Percentiles rank a stretch among this genome's conserved stretches.
Conservation (phyloP, 306 rosid species). For the Adenanthera pavonina region DNA sequence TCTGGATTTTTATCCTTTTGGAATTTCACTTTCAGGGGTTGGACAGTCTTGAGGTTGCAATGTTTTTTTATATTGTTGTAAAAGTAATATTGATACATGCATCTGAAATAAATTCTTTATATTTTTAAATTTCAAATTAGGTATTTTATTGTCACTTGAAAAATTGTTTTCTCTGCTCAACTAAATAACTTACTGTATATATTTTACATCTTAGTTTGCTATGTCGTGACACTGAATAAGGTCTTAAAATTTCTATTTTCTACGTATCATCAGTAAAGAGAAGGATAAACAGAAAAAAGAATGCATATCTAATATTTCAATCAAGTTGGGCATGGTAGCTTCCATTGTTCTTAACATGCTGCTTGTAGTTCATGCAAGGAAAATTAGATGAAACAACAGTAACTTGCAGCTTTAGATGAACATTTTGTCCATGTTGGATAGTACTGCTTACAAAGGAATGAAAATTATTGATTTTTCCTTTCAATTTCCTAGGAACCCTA, state of each 20-base stretch:
- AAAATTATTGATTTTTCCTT: background rate
- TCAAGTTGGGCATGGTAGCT: background rate
- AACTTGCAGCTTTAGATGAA: background rate
- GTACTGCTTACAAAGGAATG: background rate
- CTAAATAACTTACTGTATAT: background rate
- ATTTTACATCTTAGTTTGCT: background rate
- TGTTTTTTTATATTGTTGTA: background rate
- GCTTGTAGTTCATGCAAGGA: background rate
- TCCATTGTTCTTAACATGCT: background rate
- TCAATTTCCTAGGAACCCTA: background rate
- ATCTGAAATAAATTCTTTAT: background rate
- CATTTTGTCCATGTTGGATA: background rate
- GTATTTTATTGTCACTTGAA: background rate
- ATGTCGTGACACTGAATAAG: background rate
- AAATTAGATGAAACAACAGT: background rate
- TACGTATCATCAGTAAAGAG: background rate
- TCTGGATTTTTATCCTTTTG: slow-evolving; percentile 19
- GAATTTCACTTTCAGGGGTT: background rate
- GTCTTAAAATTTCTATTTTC: background rate
- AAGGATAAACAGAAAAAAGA: background rate
- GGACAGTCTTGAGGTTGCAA: background rate
- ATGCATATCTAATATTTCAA: background rate
- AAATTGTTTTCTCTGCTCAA: background rate
- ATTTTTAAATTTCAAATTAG: no score
- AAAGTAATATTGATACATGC: background rate